Percentiles rank a stretch among this genome's conserved stretches.
Evolutionary conservation across 2,329 filamentous ascomycete genomes (phyloP).

Genomic region (Hymenoscyphus linearis): DNA sequence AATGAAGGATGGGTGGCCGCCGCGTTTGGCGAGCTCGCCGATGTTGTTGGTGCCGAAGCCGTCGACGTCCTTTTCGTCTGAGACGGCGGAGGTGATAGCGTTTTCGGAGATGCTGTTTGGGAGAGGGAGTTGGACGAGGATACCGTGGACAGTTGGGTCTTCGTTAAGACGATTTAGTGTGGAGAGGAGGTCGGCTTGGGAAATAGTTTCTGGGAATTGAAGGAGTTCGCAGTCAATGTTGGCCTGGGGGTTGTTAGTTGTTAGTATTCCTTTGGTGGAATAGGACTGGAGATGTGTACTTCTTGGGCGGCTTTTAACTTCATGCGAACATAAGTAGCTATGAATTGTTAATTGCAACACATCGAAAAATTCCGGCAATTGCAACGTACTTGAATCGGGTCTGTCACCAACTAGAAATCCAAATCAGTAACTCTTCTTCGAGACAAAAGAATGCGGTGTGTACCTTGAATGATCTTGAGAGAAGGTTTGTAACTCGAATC

Average conservation of each 20-base stretch:
- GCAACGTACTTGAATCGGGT: conserved; percentile 75
- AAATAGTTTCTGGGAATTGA: conserved; percentile 75
- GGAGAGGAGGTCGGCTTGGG: conserved; percentile 80
- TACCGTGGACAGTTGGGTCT: conserved; percentile 79
- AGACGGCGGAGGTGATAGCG: conserved; percentile 80
- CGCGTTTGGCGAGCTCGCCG: conserved; percentile 92
- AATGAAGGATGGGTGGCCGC: conserved; percentile 80
- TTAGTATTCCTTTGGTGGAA: background rate
- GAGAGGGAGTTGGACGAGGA: conserved; percentile 88
- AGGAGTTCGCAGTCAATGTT: conserved; percentile 84
- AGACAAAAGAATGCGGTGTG: background rate
- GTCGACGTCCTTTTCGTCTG: conserved; percentile 95
- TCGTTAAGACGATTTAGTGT: conserved; percentile 80
- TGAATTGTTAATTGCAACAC: background rate
- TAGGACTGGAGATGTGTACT: conserved; percentile 40
- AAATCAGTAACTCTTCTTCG: conserved; percentile 17
- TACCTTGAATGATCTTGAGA: conserved; percentile 92
- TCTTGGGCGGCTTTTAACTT: conserved; percentile 96
- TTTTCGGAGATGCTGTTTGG: conserved; percentile 90
- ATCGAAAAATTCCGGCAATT: background rate
- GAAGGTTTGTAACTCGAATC: conserved; percentile 87
- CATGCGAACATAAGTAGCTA: conserved; percentile 98
- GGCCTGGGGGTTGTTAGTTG: conserved; percentile 48
- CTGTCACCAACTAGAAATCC: conserved; percentile 70
- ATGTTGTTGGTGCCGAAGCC: conserved; percentile 94